These are phyloP conservation scores for Tetratostichococcus sp. DNA, from an alignment of 139 green algal species.

Conservation along the genomic window DNA sequence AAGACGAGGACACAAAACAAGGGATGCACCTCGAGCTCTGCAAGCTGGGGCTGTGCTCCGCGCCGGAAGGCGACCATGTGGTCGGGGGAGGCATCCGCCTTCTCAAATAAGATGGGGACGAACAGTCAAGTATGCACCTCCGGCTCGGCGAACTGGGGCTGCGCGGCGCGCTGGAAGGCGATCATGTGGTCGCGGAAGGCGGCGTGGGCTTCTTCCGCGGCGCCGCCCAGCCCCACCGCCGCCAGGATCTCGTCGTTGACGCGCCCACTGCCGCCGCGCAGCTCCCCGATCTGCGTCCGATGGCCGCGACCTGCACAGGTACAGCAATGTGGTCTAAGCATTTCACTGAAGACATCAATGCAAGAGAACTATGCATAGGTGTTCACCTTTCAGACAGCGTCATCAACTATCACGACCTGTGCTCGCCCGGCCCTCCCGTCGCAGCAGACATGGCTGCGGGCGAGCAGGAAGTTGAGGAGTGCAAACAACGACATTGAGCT, in stretches of 20 bases:
- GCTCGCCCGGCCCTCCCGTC: no score
- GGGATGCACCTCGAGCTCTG: constrained; percentile 22
- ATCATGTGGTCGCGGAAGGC: constrained; percentile 40
- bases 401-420: no score
- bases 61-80: constrained; percentile 42
- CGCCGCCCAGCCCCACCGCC: constrained; percentile 8
- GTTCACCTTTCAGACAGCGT: no score
- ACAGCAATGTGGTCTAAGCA: background rate
- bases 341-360: background rate
- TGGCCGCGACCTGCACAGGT: constrained; percentile 32
- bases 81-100: constrained; percentile 30
- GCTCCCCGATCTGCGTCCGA: constrained; percentile 46
- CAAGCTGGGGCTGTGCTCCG: constrained; percentile 14
- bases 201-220: background rate
- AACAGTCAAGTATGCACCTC: constrained; percentile 20
- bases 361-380: no score
- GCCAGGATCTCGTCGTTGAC: constrained; percentile 35
- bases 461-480: no score
- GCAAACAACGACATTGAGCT: no score
- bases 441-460: no score
- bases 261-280: constrained; percentile 30
- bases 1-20: background rate
- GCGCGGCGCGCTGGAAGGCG: constrained; percentile 32
- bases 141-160: constrained; percentile 14
- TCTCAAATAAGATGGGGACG: background rate